Conservation (phyloP, 345 rosid genomes). For the Eucalyptus fibrosa region DNA sequence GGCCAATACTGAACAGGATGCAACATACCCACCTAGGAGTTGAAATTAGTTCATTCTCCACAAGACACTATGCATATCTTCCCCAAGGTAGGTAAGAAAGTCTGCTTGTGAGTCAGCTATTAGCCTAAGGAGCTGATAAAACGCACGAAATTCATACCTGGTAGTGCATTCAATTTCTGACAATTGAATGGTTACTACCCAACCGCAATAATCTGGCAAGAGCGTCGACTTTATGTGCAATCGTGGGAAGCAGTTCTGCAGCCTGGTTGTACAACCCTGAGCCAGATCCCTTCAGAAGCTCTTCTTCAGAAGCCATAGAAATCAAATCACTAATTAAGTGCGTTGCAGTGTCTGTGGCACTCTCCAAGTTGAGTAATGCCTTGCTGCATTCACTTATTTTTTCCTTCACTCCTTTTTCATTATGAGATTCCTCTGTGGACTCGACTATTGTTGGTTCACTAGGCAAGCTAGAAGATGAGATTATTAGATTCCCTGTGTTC, state of each 20-base stretch:
- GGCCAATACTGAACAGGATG: background rate
- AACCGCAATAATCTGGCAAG: constrained; percentile 12
- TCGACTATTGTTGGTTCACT: constrained; percentile 1
- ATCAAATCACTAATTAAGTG: constrained; percentile 25
- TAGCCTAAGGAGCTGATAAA: background rate
- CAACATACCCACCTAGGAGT: background rate
- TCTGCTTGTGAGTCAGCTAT: background rate
- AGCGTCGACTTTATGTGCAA: constrained; percentile 29
- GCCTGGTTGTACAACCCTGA: constrained; percentile 26
- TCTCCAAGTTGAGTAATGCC: constrained; percentile 30
- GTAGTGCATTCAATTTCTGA: background rate
- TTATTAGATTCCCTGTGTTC: background rate
- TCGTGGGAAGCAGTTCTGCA: constrained; percentile 30
- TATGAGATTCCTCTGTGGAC: background rate
- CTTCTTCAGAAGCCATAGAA: constrained; percentile 14
- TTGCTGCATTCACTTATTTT: constrained; percentile 33
- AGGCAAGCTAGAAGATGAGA: background rate
- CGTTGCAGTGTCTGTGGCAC: constrained; percentile 23
- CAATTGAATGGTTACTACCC: background rate
- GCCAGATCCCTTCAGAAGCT: constrained; percentile 11
- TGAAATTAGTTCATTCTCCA: background rate
- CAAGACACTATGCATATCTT: background rate
- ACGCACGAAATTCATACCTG: background rate
- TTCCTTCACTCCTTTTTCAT: constrained; percentile 6
- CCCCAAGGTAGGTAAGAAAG: background rate